These are phyloP conservation scores for Cyberlindnera xishuangbannaensis DNA, from an alignment of 805 yeast species.

Conservation along the genomic window DNA sequence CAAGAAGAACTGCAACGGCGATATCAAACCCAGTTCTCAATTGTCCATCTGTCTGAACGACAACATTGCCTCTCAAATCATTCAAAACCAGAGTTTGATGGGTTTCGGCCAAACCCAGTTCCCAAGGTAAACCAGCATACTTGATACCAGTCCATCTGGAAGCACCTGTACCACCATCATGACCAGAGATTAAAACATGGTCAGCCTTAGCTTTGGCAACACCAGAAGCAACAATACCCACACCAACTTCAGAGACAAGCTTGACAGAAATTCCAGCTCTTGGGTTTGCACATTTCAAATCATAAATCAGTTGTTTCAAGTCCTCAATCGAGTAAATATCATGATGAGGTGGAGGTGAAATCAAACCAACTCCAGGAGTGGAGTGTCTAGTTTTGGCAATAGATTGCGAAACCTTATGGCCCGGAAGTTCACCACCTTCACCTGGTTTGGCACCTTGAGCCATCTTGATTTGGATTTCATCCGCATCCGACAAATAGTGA, in stretches of 20 bases:
- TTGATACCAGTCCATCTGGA: constrained; percentile 96
- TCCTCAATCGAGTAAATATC: constrained; percentile 98
- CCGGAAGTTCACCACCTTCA: constrained; percentile 87
- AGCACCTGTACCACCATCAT: constrained; percentile 99
- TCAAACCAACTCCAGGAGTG: constrained; percentile 93
- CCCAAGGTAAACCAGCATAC: constrained; percentile 98
- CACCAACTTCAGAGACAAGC: constrained; percentile 97
- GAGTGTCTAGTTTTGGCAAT: constrained; percentile 96
- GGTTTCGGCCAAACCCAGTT: constrained; percentile 94
- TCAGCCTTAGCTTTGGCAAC: constrained; percentile 99
- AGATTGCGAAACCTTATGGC: constrained; percentile 65
- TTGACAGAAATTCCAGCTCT: constrained; percentile 95
- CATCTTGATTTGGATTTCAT: constrained; percentile 95
- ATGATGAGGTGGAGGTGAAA: constrained; percentile 98
- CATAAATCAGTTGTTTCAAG: constrained; percentile 92
- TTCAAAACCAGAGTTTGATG: constrained; percentile 95
- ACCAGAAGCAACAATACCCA: constrained; percentile 98
- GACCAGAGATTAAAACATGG: constrained; percentile 92
- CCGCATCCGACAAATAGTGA: constrained; percentile 90
- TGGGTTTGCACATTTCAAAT: constrained; percentile 94
- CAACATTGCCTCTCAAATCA: constrained; percentile 92
- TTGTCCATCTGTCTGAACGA: constrained; percentile 98
- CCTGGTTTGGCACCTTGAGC: constrained; percentile 99
- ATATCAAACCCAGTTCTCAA: constrained; percentile 94
- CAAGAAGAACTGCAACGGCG: constrained; percentile 91